A percentile compares a stretch with the other conserved stretches of the same genome.
Evolutionary conservation across 345 rosid genomes (phyloP).

Genomic region (Populus alba): DNA sequence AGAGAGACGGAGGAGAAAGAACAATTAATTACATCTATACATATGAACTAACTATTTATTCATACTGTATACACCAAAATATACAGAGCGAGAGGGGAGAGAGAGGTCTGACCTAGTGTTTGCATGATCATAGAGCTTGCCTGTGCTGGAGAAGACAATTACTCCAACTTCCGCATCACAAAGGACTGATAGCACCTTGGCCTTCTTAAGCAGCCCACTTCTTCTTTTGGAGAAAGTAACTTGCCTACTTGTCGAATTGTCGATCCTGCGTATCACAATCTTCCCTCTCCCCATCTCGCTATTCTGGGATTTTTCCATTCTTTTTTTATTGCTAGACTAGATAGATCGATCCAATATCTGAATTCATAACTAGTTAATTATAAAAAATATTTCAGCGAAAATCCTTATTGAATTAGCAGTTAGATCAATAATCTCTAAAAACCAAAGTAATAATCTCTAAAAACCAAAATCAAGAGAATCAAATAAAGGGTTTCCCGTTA

Average conservation of each 20-base stretch:
- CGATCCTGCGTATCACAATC: constrained; percentile 52
- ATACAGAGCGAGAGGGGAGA: background rate
- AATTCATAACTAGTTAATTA: constrained; percentile 5
- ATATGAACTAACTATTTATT: background rate
- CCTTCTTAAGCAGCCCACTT: constrained; percentile 50
- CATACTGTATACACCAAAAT: background rate
- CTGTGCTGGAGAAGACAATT: constrained; percentile 49
- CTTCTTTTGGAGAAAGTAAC: constrained; percentile 56
- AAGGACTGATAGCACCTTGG: constrained; percentile 48
- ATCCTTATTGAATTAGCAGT: background rate
- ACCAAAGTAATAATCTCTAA: background rate
- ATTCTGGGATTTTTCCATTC: background rate
- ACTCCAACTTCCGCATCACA: constrained; percentile 57
- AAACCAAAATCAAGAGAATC: background rate
- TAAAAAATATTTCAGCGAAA: background rate
- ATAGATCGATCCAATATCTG: constrained; percentile 10
- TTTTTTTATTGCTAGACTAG: constrained; percentile 3
- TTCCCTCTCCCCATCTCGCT: constrained; percentile 60
- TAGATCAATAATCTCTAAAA: background rate
- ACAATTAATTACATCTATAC: background rate
- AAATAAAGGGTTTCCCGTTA: too few relatives aligned
- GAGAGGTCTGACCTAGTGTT: constrained; percentile 41
- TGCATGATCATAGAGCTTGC: constrained; percentile 51
- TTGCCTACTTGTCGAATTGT: constrained; percentile 54
- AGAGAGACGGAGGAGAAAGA: background rate